Conservation (phyloP, 768 basidiomycete species). For the Pseudohyphozyma bogoriensis region DNA sequence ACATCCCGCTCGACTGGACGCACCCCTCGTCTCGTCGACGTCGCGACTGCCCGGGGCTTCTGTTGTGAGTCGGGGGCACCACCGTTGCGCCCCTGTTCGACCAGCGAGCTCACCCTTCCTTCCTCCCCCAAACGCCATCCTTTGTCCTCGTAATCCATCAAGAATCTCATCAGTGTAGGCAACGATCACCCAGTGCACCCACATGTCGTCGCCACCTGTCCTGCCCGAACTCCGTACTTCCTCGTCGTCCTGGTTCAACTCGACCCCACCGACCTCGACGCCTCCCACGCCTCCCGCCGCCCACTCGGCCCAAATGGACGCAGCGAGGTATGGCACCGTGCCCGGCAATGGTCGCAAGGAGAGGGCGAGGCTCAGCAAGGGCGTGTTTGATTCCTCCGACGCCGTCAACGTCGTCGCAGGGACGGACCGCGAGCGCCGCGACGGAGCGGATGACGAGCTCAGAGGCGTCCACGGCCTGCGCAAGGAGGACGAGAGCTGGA, state of each 20-base stretch:
- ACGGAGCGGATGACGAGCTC: neutral
- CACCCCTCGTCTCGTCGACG: too few relatives aligned
- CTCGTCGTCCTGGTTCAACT: conserved; percentile 19
- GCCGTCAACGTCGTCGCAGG: neutral
- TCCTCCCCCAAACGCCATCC: too few relatives aligned
- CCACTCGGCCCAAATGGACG: neutral
- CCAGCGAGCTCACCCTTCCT: too few relatives aligned
- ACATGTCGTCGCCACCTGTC: too few relatives aligned
- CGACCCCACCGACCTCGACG: conserved; percentile 8
- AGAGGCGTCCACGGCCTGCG: neutral
- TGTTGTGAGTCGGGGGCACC: too few relatives aligned
- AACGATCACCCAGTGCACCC: too few relatives aligned
- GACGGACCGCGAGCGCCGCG: neutral
- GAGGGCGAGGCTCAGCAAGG: neutral
- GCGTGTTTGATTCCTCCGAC: neutral
- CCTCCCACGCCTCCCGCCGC: neutral
- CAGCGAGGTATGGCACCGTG: neutral
- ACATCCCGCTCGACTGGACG: too few relatives aligned
- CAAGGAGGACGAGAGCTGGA: neutral
- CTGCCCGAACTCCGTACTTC: too few relatives aligned
- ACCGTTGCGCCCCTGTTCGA: too few relatives aligned
- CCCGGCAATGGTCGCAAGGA: neutral
- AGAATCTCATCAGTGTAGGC: too few relatives aligned
- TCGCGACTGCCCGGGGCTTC: too few relatives aligned
- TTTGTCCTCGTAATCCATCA: too few relatives aligned